Evolutionary conservation across 495 filamentous ascomycete genomes (phyloP).

Genomic region (Echria macrotheca): DNA sequence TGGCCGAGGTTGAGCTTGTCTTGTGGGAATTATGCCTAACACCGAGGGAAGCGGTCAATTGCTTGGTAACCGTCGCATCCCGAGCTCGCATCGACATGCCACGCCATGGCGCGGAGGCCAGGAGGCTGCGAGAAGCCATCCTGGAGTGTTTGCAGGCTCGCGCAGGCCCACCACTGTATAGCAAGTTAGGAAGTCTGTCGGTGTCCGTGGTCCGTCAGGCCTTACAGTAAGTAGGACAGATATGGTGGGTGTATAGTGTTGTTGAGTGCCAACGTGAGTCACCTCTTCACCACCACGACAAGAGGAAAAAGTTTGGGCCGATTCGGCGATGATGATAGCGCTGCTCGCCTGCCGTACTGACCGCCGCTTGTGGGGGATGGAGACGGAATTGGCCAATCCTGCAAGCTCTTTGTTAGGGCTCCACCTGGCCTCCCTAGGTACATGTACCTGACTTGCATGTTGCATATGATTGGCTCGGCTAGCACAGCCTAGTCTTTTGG

Average conservation of each 20-base stretch:
- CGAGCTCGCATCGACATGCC: conserved; percentile 25
- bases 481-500: too few relatives aligned
- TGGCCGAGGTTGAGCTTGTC: conserved; percentile 77
- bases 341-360: conserved; percentile 1
- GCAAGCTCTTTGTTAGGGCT: not conserved
- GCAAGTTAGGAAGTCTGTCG: too few relatives aligned
- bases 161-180: conserved; percentile 7
- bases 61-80: conserved; percentile 15
- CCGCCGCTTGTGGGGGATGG: conserved; percentile 11
- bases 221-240: too few relatives aligned
- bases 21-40: conserved; percentile 24
- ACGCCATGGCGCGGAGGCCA: conserved; percentile 31
- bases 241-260: not conserved
- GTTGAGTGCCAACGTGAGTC: conserved; percentile 17
- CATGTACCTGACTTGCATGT: not conserved
- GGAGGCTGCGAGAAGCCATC: conserved; percentile 43
- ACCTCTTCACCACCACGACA: conserved; percentile 3
- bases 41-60: conserved; percentile 16
- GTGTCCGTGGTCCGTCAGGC: too few relatives aligned
- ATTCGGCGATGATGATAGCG: conserved; percentile 5
- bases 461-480: too few relatives aligned
- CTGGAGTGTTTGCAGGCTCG: conserved; percentile 22
- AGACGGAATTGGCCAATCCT: conserved; percentile 9
- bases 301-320: conserved; percentile 5
- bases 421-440: not conserved